phyloP scores from a whole-genome alignment of 495 filamentous ascomycete species.

The Chaetomidium leptoderma region DNA sequence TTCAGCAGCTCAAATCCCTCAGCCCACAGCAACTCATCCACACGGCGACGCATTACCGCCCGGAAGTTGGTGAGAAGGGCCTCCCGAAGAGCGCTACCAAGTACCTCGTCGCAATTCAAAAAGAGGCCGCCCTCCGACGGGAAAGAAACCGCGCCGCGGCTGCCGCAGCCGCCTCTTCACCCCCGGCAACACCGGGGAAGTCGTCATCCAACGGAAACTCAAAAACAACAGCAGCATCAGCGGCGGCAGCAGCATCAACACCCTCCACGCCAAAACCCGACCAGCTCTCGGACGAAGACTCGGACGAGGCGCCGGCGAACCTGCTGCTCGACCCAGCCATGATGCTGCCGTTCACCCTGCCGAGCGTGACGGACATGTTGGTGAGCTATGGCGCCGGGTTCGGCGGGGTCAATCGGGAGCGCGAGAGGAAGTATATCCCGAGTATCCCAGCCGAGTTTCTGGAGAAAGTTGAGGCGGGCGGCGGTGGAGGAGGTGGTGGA shows the following conservation, averaged over 20 bases:
- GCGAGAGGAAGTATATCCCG: constrained; percentile 93
- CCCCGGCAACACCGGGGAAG: constrained; percentile 29
- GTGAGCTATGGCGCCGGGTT: constrained; percentile 92
- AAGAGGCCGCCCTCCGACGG: constrained; percentile 57
- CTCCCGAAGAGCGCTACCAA: constrained; percentile 82
- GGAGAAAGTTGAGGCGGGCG: constrained; percentile 70
- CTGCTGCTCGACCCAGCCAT: constrained; percentile 82
- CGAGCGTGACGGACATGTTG: constrained; percentile 95
- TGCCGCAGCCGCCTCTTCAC: constrained; percentile 25
- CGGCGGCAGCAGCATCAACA: constrained; percentile 5
- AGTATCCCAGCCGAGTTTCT: constrained; percentile 92
- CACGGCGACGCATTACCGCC: constrained; percentile 83
- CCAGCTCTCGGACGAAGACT: constrained; percentile 41
- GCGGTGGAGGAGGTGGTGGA: constrained; percentile 44
- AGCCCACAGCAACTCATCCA: constrained; percentile 89
- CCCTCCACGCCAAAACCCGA: no score
- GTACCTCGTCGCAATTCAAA: constrained; percentile 75
- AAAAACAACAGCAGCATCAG: not conserved
- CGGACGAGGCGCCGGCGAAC: constrained; percentile 59
- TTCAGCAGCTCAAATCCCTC: constrained; percentile 81
- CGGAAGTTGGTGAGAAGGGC: constrained; percentile 91
- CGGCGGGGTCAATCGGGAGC: constrained; percentile 84
- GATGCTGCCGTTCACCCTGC: constrained; percentile 90
- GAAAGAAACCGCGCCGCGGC: constrained; percentile 39
- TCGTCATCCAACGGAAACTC: constrained; percentile 4